Conservation (phyloP, 1,284 basidiomycete genomes). For the Malassezia caprae region DNA sequence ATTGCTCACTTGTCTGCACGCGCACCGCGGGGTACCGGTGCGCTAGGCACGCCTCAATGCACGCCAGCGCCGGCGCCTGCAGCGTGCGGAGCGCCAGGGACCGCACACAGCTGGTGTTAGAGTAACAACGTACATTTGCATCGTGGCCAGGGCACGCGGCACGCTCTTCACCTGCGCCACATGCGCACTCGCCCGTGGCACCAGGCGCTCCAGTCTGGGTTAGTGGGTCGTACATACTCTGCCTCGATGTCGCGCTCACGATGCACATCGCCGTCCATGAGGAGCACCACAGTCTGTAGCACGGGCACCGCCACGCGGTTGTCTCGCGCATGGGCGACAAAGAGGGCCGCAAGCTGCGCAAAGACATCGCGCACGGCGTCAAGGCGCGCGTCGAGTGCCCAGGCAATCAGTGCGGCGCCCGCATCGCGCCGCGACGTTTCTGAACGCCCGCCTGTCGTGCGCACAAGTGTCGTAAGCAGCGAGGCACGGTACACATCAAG, state of each 20-base stretch:
- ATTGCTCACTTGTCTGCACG: slow-evolving; percentile 11
- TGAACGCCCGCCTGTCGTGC: slow-evolving; percentile 2
- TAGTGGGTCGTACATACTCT: not conserved
- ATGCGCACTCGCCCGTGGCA: slow-evolving; percentile 1
- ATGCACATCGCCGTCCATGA: slow-evolving; percentile 25
- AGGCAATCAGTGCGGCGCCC: slow-evolving; percentile 1
- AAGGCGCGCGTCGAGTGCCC: not conserved
- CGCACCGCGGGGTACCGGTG: slow-evolving; percentile 14
- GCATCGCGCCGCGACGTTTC: slow-evolving; percentile 10
- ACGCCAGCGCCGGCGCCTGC: not conserved
- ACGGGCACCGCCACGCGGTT: slow-evolving; percentile 30
- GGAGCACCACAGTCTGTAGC: slow-evolving; percentile 19
- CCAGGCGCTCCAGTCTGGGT: not conserved
- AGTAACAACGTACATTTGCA: slow-evolving; percentile 5
- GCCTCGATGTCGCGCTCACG: not conserved
- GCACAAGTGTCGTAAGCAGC: not conserved
- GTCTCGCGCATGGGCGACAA: slow-evolving; percentile 19
- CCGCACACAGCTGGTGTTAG: slow-evolving; percentile 2
- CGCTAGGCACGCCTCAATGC: slow-evolving; percentile 1
- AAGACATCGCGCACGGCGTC: slow-evolving; percentile 6
- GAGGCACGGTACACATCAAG: not conserved
- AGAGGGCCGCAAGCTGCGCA: slow-evolving; percentile 16
- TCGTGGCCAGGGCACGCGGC: slow-evolving; percentile 3
- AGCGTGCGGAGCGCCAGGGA: not conserved
- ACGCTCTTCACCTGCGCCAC: slow-evolving; percentile 5